Conservation (phyloP, 768 basidiomycete genomes). For the Mycena haematopus region DNA sequence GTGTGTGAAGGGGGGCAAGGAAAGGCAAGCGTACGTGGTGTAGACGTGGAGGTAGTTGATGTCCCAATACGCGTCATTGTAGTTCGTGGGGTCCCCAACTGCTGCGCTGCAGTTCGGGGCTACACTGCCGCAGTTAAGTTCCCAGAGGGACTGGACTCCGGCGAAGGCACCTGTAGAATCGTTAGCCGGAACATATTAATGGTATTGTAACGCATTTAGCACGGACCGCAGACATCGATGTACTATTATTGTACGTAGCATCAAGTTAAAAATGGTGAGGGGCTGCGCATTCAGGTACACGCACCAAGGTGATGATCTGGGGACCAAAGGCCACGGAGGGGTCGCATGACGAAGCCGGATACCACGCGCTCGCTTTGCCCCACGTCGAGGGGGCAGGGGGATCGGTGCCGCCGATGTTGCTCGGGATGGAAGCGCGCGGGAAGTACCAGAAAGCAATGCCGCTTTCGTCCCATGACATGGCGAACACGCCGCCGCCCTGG, state of each 20-base stretch:
- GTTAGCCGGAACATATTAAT: constrained; percentile 6
- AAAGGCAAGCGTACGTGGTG: constrained; percentile 16
- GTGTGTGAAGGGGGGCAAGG: too few species aligned
- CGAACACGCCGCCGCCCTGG: constrained; percentile 65
- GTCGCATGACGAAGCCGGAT: constrained; percentile 62
- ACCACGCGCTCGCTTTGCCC: constrained; percentile 64
- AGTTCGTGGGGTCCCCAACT: constrained; percentile 39
- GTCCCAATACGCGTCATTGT: constrained; percentile 48
- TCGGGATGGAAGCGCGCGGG: constrained; percentile 59
- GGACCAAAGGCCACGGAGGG: constrained; percentile 63
- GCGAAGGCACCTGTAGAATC: constrained; percentile 15
- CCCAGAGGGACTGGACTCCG: constrained; percentile 4
- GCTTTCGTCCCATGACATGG: constrained; percentile 57
- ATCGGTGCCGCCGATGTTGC: constrained; percentile 54
- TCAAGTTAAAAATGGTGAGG: not conserved
- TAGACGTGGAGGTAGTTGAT: constrained; percentile 48
- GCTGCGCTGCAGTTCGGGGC: constrained; percentile 21
- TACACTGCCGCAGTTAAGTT: not conserved
- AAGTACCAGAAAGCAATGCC: constrained; percentile 52
- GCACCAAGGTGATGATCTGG: constrained; percentile 61
- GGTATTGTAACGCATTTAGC: not conserved
- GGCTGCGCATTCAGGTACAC: not conserved
- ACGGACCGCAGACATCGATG: constrained; percentile 34
- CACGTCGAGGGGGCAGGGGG: constrained; percentile 62
- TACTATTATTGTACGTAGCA: constrained; percentile 5